Evolutionary conservation across 2,329 filamentous ascomycete genomes (phyloP), one percentile per base, ranked within the genome.

Genomic region (Botrytis fragariae): DNA sequence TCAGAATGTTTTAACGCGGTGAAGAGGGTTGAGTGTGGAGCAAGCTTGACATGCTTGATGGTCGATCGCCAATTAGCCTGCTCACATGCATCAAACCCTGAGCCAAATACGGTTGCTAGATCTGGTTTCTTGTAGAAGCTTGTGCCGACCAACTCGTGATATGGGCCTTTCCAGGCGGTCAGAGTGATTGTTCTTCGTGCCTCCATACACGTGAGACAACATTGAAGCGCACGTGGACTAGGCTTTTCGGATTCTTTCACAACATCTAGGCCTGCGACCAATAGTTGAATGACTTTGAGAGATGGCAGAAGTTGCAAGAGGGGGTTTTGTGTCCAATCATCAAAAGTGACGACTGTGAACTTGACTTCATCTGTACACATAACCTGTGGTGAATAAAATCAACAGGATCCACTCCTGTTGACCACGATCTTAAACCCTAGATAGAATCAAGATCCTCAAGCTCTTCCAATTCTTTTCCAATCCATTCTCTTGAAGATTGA

Each of bases 101-200:
- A 73, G 64, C 69, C 29, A 32, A 73, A 73, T 12, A 37, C 68
- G 44, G 68, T 16, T 71, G 54, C 68, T 45, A 48, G 7, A 62
- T 62, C 54, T 45, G 54, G 68, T 42, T 29, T 70, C 54, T 63
- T 63, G 32, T 73, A 70, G 29, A 14, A n/a, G 18, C 64, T 16
- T 42, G 64, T 64, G 44, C 70, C 32, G 42, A 57, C 10, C 10
- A 44, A 73, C 57, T 57, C 57, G 72, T 64, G 72, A 73, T 73
- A 70, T 42, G 54, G 32, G 42, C 72, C 72, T 54, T 39, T 73
- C 54, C 65, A 72, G 57, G 64, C 22, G 22, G 35, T 73, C 39
- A 57, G n/a, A 16, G 14, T 59, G 54, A 57, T 32, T 73, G 35
- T 59, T 42, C 42, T 18, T 73, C 65, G 65, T 59, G 51, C 51